These are phyloP conservation scores for Urochloa ruziziensis DNA, from an alignment of 176 grass and related monocot genomes.

Conservation along the genomic window DNA sequence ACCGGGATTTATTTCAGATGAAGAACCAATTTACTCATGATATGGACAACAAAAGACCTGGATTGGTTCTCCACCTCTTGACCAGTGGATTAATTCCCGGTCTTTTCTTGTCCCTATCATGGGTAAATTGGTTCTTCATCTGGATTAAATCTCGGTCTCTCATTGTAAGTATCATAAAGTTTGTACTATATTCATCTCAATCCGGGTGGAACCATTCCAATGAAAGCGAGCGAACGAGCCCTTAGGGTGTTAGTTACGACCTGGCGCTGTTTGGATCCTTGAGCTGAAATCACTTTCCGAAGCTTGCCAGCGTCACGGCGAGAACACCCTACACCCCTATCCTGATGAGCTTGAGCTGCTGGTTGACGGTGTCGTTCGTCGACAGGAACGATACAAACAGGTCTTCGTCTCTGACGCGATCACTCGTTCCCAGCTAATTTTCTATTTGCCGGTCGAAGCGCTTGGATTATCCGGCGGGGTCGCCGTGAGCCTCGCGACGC, in stretches of 20 bases:
- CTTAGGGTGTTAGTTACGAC: conserved; percentile 27
- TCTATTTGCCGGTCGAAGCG: not conserved
- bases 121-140: no score
- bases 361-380: not conserved
- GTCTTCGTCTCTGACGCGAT: conserved; percentile 33
- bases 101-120: no score
- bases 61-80: no score
- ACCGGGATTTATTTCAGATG: no score
- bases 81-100: no score
- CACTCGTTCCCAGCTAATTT: not conserved
- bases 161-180: no score
- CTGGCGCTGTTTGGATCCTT: conserved; percentile 11
- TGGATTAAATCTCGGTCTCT: no score
- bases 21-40: no score
- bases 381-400: conserved; percentile 29
- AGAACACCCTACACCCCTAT: not conserved
- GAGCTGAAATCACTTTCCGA: not conserved
- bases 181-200: no score
- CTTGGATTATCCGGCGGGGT: not conserved
- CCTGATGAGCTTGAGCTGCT: not conserved
- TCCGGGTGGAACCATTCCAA: no score
- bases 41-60: no score
- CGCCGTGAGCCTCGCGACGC: not conserved
- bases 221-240: no score
- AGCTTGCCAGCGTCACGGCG: conserved; percentile 6